phyloP scores from a whole-genome alignment of 108 stramenopile species.

The Cylindrotheca fusiformis region DNA sequence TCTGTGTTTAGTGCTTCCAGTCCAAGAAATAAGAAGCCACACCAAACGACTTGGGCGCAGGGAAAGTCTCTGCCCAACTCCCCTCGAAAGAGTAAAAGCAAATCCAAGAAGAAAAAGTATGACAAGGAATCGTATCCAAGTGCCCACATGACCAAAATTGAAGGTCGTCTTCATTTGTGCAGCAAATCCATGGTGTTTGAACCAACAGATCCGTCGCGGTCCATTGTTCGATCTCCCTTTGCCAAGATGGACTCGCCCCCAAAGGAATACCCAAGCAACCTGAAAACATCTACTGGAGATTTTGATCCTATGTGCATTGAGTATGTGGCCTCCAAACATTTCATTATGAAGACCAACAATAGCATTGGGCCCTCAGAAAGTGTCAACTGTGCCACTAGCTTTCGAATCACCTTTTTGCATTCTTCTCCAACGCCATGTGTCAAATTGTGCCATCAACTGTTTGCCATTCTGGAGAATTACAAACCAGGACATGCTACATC shows the following conservation, averaged over 20 bases:
- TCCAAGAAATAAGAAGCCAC: constrained; percentile 4
- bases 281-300: constrained; percentile 12
- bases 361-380: constrained; percentile 55
- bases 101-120: constrained; percentile 14
- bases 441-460: constrained; percentile 47
- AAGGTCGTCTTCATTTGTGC: constrained; percentile 76
- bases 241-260: constrained; percentile 50
- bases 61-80: not conserved
- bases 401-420: constrained; percentile 72
- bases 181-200: constrained; percentile 76
- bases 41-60: constrained; percentile 12
- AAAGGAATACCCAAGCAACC: constrained; percentile 29
- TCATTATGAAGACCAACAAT: constrained; percentile 61
- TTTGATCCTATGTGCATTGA: constrained; percentile 32
- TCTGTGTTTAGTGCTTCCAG: not conserved
- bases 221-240: constrained; percentile 73
- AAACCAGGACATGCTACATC: constrained; percentile 3
- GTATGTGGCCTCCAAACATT: constrained; percentile 38
- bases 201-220: constrained; percentile 59
- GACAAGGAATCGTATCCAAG: constrained; percentile 42
- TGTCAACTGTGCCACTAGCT: constrained; percentile 36
- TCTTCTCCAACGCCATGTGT: constrained; percentile 57
- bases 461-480: constrained; percentile 28
- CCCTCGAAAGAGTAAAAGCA: constrained; percentile 6
- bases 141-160: constrained; percentile 56